Percentiles rank a stretch among this genome's conserved stretches.
Evolutionary conservation across 345 rosid genomes (phyloP).

Genomic region (Cardamine chenopodiifolia): DNA sequence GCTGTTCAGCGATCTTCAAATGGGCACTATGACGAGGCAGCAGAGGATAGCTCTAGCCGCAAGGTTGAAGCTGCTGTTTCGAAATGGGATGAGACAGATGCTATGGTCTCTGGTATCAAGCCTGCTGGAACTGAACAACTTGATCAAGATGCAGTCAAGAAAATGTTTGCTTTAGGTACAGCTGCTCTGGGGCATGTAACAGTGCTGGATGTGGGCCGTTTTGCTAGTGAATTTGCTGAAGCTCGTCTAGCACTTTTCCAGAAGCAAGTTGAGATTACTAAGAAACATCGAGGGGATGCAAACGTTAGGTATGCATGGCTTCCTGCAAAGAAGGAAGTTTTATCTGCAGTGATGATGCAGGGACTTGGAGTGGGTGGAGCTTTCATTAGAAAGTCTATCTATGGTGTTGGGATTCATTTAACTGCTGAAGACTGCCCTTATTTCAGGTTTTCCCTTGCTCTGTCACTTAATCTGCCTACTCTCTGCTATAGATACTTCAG

Average conservation of each 20-base stretch:
- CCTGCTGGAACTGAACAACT: conserved; percentile 40
- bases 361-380: conserved; percentile 76
- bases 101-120: conserved; percentile 32
- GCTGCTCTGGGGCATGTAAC: conserved; percentile 49
- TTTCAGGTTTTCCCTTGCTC: conserved; percentile 55
- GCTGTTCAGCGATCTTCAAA: conserved; percentile 12
- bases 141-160: conserved; percentile 51
- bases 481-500: too few species aligned
- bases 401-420: conserved; percentile 84
- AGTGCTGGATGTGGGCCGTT: conserved; percentile 49
- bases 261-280: conserved; percentile 73
- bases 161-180: conserved; percentile 61
- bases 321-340: conserved; percentile 57
- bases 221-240: conserved; percentile 49
- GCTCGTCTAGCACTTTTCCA: conserved; percentile 69
- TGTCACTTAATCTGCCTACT: not conserved
- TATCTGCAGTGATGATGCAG: conserved; percentile 49
- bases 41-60: conserved; percentile 54
- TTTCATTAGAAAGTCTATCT: conserved; percentile 51
- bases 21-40: conserved; percentile 28
- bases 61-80: conserved; percentile 40
- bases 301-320: conserved; percentile 92
- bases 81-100: conserved; percentile 48
- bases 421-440: conserved; percentile 56
- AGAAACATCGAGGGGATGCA: conserved; percentile 74